Percentiles rank a stretch among this genome's conserved stretches.
These are phyloP conservation scores for Ascochyta lentis DNA, from an alignment of 2,329 filamentous ascomycete genomes.

Conservation along the genomic window DNA sequence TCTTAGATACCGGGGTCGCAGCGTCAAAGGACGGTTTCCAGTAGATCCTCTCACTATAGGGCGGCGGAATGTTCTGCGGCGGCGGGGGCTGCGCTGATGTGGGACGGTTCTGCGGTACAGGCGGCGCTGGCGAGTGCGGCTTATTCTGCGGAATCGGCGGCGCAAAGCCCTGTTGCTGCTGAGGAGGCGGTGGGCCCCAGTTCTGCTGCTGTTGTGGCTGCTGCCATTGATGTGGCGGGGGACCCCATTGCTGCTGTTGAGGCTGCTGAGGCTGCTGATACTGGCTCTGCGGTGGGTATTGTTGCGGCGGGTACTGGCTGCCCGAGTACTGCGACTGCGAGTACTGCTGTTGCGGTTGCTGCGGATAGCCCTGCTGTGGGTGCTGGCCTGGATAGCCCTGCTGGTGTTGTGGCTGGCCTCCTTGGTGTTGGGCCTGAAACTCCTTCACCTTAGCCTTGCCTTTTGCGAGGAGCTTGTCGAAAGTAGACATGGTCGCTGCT, in stretches of 20 bases:
- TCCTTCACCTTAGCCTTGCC: slow-evolving; percentile 48
- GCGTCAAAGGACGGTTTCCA: slow-evolving; percentile 62
- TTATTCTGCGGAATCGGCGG: slow-evolving; percentile 43
- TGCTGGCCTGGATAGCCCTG: slow-evolving; percentile 30
- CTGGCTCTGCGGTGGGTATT: slow-evolving; percentile 26
- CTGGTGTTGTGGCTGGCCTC: slow-evolving; percentile 30
- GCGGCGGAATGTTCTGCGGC: slow-evolving; percentile 35
- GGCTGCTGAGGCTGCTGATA: slow-evolving; percentile 27
- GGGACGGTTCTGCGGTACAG: slow-evolving; percentile 40
- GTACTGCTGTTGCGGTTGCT: slow-evolving; percentile 23
- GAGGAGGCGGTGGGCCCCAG: slow-evolving; percentile 33
- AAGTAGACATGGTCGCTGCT: slow-evolving; percentile 33
- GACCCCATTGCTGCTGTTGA: slow-evolving; percentile 21
- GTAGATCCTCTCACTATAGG: slow-evolving; percentile 50
- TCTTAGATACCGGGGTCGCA: slow-evolving; percentile 54
- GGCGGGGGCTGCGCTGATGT: slow-evolving; percentile 36
- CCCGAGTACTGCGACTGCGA: slow-evolving; percentile 27
- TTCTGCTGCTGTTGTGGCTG: slow-evolving; percentile 29
- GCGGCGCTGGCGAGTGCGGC: slow-evolving; percentile 33
- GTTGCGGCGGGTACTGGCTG: slow-evolving; percentile 29
- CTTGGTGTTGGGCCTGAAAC: slow-evolving; percentile 31
- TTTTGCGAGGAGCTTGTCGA: slow-evolving; percentile 47
- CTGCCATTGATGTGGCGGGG: slow-evolving; percentile 25
- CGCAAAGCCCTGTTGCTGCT: slow-evolving; percentile 31
- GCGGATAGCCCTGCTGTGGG: slow-evolving; percentile 24